Evolutionary conservation across 768 basidiomycete species (phyloP).

Genomic region (Neoboletus magnificus): DNA sequence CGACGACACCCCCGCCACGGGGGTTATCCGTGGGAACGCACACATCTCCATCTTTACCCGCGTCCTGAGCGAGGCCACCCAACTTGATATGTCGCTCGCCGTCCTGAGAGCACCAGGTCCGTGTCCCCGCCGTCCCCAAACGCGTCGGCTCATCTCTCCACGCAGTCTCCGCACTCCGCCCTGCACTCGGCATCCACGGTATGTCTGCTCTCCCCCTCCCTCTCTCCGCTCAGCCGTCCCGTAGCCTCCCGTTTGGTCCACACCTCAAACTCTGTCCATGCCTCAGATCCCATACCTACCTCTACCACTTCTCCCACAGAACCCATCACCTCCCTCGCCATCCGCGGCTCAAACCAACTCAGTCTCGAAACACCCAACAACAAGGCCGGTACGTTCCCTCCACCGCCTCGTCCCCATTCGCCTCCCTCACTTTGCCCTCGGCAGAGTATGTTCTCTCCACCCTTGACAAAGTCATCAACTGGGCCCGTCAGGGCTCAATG

Average conservation of each 20-base stretch:
- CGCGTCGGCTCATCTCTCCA: slow-evolving; percentile 21
- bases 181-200: slow-evolving; percentile 45
- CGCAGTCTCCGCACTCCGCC: slow-evolving; percentile 34
- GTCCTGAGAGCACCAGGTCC: slow-evolving; percentile 36
- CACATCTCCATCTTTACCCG: neutral
- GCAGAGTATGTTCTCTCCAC: slow-evolving; percentile 95
- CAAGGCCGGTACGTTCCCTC: slow-evolving; percentile 64
- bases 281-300: slow-evolving; percentile 40
- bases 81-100: slow-evolving; percentile 42
- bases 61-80: neutral
- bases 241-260: slow-evolving; percentile 57
- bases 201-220: slow-evolving; percentile 6
- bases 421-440: neutral
- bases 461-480: slow-evolving; percentile 94
- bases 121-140: slow-evolving; percentile 29
- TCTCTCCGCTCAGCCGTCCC: slow-evolving; percentile 12
- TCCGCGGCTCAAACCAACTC: slow-evolving; percentile 76
- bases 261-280: slow-evolving; percentile 44
- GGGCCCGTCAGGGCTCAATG: slow-evolving; percentile 97
- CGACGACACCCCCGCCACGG: neutral
- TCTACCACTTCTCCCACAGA: slow-evolving; percentile 43
- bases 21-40: slow-evolving; percentile 15
- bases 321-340: slow-evolving; percentile 70
- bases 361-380: slow-evolving; percentile 88
- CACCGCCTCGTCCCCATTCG: neutral